These are phyloP conservation scores for Lathyrus sativus DNA, from an alignment of 306 rosid genomes.

Conservation along the genomic window DNA sequence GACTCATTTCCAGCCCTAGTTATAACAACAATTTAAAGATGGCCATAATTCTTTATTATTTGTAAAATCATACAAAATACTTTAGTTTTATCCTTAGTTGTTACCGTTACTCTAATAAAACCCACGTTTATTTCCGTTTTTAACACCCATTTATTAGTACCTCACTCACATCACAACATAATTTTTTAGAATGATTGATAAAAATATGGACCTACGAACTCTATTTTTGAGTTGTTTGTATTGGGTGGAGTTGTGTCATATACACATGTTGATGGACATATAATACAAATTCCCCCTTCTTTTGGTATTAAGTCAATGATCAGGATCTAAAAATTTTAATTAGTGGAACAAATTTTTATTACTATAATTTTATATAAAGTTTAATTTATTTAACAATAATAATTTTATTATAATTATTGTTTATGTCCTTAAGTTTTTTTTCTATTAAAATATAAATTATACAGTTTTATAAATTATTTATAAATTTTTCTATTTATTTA, in stretches of 20 bases:
- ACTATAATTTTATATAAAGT: too few relatives aligned
- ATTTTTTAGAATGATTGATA: constrained; percentile 21
- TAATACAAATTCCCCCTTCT: constrained; percentile 4
- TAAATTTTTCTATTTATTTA: too few relatives aligned
- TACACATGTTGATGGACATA: not conserved
- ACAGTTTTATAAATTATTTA: too few relatives aligned
- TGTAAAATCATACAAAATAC: constrained; percentile 25
- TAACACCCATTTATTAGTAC: not conserved
- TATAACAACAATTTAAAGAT: constrained; percentile 19
- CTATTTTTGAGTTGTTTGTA: not conserved
- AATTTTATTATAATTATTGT: too few relatives aligned
- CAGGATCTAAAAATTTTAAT: too few relatives aligned
- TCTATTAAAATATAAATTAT: too few relatives aligned
- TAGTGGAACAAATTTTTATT: too few relatives aligned
- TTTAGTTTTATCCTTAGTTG: not conserved
- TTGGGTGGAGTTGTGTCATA: constrained; percentile 9
- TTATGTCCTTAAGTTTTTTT: too few relatives aligned
- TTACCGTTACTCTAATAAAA: not conserved
- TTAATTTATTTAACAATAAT: too few relatives aligned
- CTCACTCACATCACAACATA: not conserved
- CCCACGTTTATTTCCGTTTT: not conserved
- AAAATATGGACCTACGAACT: constrained; percentile 16
- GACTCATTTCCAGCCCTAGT: too few relatives aligned
- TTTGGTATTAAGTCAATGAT: constrained; percentile 8
- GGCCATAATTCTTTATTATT: constrained; percentile 1